Base-by-base conservation (phyloP, 805 yeast species). In the Lipomyces sp. region DNA sequence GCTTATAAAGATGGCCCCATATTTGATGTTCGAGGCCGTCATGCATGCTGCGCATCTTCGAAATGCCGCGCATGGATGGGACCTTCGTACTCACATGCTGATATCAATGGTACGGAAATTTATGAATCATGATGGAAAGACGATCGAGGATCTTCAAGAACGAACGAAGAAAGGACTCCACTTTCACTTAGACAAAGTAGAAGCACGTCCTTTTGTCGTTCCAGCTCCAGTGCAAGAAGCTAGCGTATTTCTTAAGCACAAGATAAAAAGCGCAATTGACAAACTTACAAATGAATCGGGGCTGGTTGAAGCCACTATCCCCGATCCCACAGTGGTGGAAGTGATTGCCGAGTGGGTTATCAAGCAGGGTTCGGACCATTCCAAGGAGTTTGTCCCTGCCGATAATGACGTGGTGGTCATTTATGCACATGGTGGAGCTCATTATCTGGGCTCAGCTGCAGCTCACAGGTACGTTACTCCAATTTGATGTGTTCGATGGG, bases 361-460 rank as follows among this genome's bases (percentile, higher is more conserved):
- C 15, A 34, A 50, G 13, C 59, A 54, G 18, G 53, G 66, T 11
- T 30, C 24, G 42, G 54, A 53, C 13, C 35, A 53, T 13, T 30
- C 15, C 6, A 37, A 30, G 33, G 56, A 57, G 11, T 35, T 53
- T 30, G 51, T 50, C n/a, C 53, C 57, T 50, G 51, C 59, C 13
- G 39, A 29, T 6, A 62, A 67, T 24, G 70, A 63, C 30, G 54
- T 58, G 11, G 71, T 68, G 24, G 60, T 68, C 2, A 57, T 70
- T n/a, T 69, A 61, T 57, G 64, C 60, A n/a, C 72, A 70, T 39
- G 72, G 72, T 15, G 72, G 72, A n/a, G 69, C 72, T 8, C 70
- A 70, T 55, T 69, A 60, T 29, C 24, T 69, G 60, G 69, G 72
- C 13, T 64, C 72, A 7, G 68, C 69, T 2, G 55, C 60, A 8